These are phyloP conservation scores for Retiboletus flavoniger DNA, from an alignment of 1,284 basidiomycete species.

Conservation along the genomic window DNA sequence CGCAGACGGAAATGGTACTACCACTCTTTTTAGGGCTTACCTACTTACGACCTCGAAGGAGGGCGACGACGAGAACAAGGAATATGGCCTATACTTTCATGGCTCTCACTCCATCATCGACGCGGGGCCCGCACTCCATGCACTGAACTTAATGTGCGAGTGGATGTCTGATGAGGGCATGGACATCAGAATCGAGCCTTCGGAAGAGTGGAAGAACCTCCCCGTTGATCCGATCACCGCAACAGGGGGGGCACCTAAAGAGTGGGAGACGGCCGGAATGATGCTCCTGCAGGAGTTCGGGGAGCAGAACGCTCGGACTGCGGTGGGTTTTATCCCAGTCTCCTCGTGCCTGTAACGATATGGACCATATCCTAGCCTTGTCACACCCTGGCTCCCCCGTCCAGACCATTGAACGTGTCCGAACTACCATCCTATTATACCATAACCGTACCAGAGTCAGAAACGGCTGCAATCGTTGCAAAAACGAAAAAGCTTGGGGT, in stretches of 20 bases:
- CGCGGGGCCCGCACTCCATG: too few species aligned
- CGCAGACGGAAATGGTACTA: not conserved
- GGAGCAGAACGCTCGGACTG: constrained; percentile 7
- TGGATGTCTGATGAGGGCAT: constrained; percentile 5
- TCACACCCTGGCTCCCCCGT: not conserved
- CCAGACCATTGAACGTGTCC: constrained; percentile 10
- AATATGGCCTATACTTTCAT: too few species aligned
- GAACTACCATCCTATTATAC: constrained; percentile 13
- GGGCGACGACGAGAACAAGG: not conserved
- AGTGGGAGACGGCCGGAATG: not conserved
- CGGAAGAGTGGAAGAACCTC: constrained; percentile 25
- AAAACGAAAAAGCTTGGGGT: constrained; percentile 15
- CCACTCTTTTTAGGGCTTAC: constrained; percentile 14
- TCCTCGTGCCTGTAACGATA: not conserved
- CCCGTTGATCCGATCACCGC: constrained; percentile 23
- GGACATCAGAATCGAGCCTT: constrained; percentile 10
- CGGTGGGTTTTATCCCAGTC: not conserved
- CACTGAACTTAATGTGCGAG: too few species aligned
- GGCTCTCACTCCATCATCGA: too few species aligned
- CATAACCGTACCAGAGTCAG: too few species aligned
- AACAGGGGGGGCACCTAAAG: constrained; percentile 10
- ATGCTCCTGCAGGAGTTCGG: constrained; percentile 11
- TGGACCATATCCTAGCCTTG: constrained; percentile 7
- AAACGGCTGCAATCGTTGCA: not conserved
- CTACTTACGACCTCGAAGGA: constrained; percentile 13